Evolutionary conservation across 2,329 filamentous ascomycete genomes (phyloP).

Genomic region (Calonectria leucothoes): DNA sequence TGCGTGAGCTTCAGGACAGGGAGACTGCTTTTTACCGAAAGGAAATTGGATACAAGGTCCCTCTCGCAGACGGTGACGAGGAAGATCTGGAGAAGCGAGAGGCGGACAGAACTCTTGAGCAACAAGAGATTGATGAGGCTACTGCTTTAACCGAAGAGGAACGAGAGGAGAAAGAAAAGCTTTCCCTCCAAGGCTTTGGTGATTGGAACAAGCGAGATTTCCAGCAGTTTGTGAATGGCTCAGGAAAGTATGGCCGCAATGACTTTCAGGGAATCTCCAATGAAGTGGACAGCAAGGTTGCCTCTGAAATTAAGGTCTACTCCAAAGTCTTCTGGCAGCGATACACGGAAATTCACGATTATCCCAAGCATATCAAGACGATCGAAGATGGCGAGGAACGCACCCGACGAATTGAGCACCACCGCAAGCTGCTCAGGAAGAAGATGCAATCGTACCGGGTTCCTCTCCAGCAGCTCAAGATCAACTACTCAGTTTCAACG

Average conservation of each 20-base stretch:
- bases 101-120: constrained; percentile 86
- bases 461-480: constrained; percentile 95
- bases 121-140: constrained; percentile 93
- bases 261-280: constrained; percentile 87
- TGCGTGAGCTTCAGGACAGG: constrained; percentile 92
- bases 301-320: constrained; percentile 88
- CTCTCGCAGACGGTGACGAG: constrained; percentile 87
- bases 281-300: constrained; percentile 91
- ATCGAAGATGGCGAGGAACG: constrained; percentile 96
- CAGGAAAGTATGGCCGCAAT: constrained; percentile 88
- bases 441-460: constrained; percentile 98
- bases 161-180: constrained; percentile 83
- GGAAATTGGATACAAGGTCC: constrained; percentile 95
- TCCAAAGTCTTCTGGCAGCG: constrained; percentile 97
- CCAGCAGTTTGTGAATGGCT: constrained; percentile 97
- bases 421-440: constrained; percentile 91
- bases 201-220: constrained; percentile 98
- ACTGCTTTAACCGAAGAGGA: constrained; percentile 90
- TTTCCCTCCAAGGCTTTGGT: constrained; percentile 87
- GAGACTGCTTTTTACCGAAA: constrained; percentile 97
- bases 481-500: constrained; percentile 98
- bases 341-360: constrained; percentile 90
- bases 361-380: constrained; percentile 86
- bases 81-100: constrained; percentile 88
- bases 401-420: constrained; percentile 87